Conservation (phyloP, 148 eudicot genomes). For the Amaranthus hypochondriacus region DNA sequence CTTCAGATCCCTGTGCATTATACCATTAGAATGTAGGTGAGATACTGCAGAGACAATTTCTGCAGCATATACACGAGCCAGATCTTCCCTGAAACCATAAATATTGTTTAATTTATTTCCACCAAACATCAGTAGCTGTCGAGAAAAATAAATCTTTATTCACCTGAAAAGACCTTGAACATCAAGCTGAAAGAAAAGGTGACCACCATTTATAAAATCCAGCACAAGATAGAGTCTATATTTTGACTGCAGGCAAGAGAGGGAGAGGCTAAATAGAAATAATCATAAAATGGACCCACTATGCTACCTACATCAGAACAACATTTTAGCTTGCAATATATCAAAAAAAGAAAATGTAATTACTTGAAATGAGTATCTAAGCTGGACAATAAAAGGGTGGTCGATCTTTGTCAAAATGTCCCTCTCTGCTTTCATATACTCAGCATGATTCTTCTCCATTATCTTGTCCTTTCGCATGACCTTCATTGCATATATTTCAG, state of each 20-base stretch:
- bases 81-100: constrained; percentile 71
- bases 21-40: constrained; percentile 86
- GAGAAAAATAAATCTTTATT: background rate
- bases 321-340: background rate
- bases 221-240: constrained; percentile 83
- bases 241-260: constrained; percentile 59
- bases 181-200: constrained; percentile 82
- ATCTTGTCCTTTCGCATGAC: constrained; percentile 92
- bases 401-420: constrained; percentile 80
- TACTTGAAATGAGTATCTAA: constrained; percentile 93
- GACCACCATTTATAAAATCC: constrained; percentile 89
- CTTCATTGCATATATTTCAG: constrained; percentile 94
- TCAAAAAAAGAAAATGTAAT: constrained; percentile 14
- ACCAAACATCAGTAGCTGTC: background rate
- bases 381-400: constrained; percentile 85
- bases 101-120: constrained; percentile 8
- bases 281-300: constrained; percentile 1
- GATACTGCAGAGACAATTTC: constrained; percentile 93
- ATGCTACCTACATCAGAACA: constrained; percentile 5
- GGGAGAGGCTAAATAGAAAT: constrained; percentile 10
- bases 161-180: constrained; percentile 79
- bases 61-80: constrained; percentile 83
- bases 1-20: constrained; percentile 96
- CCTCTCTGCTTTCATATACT: constrained; percentile 89
- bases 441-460: constrained; percentile 88